These are phyloP conservation scores for Casuarina cunninghamiana DNA, from an alignment of 306 rosid species.

Conservation along the genomic window DNA sequence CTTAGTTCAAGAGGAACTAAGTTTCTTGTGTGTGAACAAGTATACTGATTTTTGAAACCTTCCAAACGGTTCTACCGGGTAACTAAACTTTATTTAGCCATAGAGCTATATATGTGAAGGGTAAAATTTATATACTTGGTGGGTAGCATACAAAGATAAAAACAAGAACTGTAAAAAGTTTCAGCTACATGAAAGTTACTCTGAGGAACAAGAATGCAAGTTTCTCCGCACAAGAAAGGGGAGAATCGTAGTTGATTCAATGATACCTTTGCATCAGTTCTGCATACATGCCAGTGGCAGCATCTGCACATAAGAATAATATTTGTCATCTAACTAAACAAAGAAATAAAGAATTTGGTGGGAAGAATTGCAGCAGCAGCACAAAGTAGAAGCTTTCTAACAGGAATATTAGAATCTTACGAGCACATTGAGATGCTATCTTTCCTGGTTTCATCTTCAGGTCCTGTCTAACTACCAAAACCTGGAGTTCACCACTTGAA, in stretches of 20 bases:
- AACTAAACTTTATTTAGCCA: neutral
- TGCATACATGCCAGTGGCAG: conserved; percentile 89
- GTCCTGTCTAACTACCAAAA: conserved; percentile 84
- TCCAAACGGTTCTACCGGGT: neutral
- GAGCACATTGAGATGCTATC: conserved; percentile 98
- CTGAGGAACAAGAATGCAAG: conserved; percentile 10
- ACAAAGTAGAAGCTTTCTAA: conserved; percentile 7
- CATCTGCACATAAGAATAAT: conserved; percentile 53
- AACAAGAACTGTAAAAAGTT: neutral
- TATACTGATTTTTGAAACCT: neutral
- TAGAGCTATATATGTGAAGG: neutral
- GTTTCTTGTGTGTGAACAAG: neutral
- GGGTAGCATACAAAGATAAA: neutral
- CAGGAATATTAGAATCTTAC: conserved; percentile 47
- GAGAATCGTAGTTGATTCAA: conserved; percentile 14
- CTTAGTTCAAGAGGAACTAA: neutral
- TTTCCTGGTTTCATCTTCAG: conserved; percentile 90
- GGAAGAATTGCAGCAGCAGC: conserved; percentile 8
- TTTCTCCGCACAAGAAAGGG: conserved; percentile 15
- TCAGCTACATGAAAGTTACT: neutral
- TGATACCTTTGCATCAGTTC: conserved; percentile 72
- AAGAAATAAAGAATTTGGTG: neutral
- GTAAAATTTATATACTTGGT: neutral
- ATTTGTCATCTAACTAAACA: conserved; percentile 16
- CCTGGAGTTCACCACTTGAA: conserved; percentile 44